phyloP scores from a whole-genome alignment of 257 asterid genomes.

The Echites panduratus region DNA sequence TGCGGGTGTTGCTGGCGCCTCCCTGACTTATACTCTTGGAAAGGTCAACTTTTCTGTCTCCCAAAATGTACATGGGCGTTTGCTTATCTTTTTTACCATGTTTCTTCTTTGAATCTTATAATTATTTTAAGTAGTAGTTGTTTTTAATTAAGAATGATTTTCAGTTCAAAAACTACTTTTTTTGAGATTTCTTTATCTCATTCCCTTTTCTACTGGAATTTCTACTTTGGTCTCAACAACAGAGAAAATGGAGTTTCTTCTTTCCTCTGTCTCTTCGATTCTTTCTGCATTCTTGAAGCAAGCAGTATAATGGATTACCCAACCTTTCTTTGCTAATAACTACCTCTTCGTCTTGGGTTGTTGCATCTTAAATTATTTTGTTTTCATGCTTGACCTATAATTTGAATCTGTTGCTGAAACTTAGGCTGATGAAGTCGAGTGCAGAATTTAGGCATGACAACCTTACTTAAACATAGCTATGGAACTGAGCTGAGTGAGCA shows the following conservation, averaged over 20 bases:
- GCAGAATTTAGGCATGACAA: too few relatives aligned
- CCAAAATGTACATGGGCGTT: not conserved
- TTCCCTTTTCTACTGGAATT: not conserved
- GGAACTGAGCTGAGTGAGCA: too few relatives aligned
- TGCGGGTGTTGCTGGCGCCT: conserved; percentile 59
- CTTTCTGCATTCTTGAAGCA: too few relatives aligned
- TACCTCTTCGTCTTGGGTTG: too few relatives aligned
- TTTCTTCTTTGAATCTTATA: not conserved
- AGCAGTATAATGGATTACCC: too few relatives aligned
- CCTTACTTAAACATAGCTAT: too few relatives aligned
- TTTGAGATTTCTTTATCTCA: not conserved
- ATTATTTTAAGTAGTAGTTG: not conserved
- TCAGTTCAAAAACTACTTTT: not conserved
- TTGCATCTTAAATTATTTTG: too few relatives aligned
- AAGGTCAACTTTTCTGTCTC: conserved; percentile 21
- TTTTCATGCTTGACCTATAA: too few relatives aligned
- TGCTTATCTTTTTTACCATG: not conserved
- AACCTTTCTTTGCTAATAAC: too few relatives aligned
- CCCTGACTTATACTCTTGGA: conserved; percentile 44
- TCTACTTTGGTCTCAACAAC: not conserved
- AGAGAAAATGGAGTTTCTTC: not conserved
- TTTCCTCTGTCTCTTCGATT: not conserved
- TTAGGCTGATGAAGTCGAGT: too few relatives aligned
- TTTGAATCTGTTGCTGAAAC: too few relatives aligned
- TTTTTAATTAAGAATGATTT: not conserved